A percentile compares a stretch with the other conserved stretches of the same genome.
Conservation (phyloP, 768 basidiomycete genomes). For the Tylopilus subfusipes region DNA sequence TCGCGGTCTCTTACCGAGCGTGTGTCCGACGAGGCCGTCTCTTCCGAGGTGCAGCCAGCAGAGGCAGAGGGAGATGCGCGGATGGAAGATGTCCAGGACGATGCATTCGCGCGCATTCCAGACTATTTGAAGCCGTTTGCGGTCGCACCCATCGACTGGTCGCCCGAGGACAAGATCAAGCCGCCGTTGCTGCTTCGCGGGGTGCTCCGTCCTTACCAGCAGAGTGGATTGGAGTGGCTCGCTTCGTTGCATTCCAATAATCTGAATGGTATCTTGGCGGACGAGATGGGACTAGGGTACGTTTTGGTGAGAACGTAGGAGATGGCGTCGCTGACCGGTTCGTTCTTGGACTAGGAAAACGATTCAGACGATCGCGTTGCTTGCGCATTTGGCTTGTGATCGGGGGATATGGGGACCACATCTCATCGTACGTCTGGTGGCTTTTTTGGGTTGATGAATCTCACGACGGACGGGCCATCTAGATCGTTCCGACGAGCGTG, state of each 20-base stretch:
- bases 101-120: constrained; percentile 39
- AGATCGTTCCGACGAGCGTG: constrained; percentile 91
- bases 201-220: constrained; percentile 87
- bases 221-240: constrained; percentile 92
- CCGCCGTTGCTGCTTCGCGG: constrained; percentile 81
- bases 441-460: background rate
- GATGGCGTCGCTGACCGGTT: background rate
- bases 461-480: background rate
- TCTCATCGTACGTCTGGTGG: constrained; percentile 56
- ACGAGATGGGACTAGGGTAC: constrained; percentile 94
- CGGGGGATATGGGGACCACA: constrained; percentile 92
- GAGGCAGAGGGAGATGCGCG: constrained; percentile 12
- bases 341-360: constrained; percentile 62
- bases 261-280: constrained; percentile 81
- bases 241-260: constrained; percentile 80
- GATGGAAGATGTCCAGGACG: constrained; percentile 39
- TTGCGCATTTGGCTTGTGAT: constrained; percentile 90
- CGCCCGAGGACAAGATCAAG: constrained; percentile 51
- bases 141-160: constrained; percentile 70
- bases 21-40: background rate
- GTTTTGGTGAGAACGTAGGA: constrained; percentile 24
- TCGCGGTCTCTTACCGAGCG: background rate
- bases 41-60: background rate
- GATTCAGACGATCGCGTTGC: constrained; percentile 90
- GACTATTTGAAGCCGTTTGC: constrained; percentile 66